Conservation (phyloP, 768 basidiomycete species). For the Piloderma croceum region DNA sequence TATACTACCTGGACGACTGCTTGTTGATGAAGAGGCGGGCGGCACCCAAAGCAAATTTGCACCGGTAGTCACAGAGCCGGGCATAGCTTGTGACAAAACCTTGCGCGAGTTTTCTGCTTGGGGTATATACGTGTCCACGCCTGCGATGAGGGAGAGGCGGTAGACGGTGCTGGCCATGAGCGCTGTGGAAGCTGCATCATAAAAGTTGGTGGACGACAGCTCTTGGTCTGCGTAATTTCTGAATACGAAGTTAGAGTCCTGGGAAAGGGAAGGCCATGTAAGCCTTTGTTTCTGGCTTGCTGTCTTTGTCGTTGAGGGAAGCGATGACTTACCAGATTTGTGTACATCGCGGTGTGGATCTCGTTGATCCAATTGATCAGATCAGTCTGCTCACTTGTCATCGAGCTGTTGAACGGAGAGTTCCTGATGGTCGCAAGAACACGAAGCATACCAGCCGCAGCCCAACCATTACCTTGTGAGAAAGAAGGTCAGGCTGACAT, state of each 20-base stretch:
- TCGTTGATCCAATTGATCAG: slow-evolving; percentile 64
- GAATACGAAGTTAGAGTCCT: slow-evolving; percentile 52
- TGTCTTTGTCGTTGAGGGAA: no score
- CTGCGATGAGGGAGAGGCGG: slow-evolving; percentile 53
- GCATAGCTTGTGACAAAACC: no score
- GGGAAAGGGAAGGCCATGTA: slow-evolving; percentile 9
- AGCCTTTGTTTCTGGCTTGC: slow-evolving; percentile 1
- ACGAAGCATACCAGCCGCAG: slow-evolving; percentile 79
- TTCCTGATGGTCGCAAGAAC: slow-evolving; percentile 70
- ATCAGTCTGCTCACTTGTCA: slow-evolving; percentile 50
- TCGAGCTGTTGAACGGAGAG: slow-evolving; percentile 45
- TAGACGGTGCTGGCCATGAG: slow-evolving; percentile 75
- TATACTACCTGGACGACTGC: slow-evolving; percentile 11
- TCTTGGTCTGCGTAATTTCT: slow-evolving; percentile 65
- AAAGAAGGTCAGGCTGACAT: slow-evolving; percentile 3
- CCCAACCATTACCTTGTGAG: slow-evolving; percentile 76
- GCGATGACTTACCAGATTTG: slow-evolving; percentile 47
- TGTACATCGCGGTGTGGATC: slow-evolving; percentile 68
- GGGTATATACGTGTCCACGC: slow-evolving; percentile 45
- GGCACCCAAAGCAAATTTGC: no score
- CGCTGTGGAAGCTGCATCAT: slow-evolving; percentile 68
- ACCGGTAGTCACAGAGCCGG: no score
- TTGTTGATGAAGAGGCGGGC: slow-evolving; percentile 3
- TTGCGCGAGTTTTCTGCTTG: slow-evolving; percentile 59
- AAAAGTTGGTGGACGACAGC: slow-evolving; percentile 46